Base-by-base conservation (phyloP, 768 basidiomycete genomes). In the Russula griseocarnosa region DNA sequence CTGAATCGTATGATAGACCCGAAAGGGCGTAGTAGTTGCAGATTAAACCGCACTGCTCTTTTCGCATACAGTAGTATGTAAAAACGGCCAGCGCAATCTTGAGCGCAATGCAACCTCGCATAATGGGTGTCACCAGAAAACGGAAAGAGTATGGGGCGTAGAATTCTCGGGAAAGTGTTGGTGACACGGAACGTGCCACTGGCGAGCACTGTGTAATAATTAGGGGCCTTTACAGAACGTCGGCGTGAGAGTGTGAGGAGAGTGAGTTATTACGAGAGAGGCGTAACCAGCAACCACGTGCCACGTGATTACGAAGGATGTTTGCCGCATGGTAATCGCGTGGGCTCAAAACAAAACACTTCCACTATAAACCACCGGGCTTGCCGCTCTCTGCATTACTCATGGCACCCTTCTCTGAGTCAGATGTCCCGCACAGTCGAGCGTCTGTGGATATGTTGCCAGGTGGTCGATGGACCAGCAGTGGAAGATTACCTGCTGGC, bases 371-470 rank as follows among this genome's bases (percentile, higher is more conserved):
- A 36, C 13, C 36, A 4, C 36, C 36, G 11, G 34, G 34, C 13
- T 36, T 36, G 36, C 36, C n/a, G 65, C 26, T 86, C 60, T 85
- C 76, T 2, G 81, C 81, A 53, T 86, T 83, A 46, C 86, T 78
- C 7, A 79, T 67, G 0, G 85, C 82, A 0, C 83, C 84, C 71
- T 86, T 87, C 73, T 87, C 84, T 5, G n/a, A n/a, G n/a, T n/a
- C 84, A 85, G 46, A 87, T 69, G 34, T 73, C 71, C n/a, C 79
- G 59, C 10, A 78, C 76, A 7, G 77, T 77, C 0, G 77, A 78
- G 59, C 79, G 58, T 79, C 80, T 75, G 76, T 67, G 46, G 67
- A 70, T 55, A 79, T 73, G 54, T 79, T 79, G 5, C 69, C 66
- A 1, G 79, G n/a, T n/a, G 77, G 13, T 69, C 69, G 53, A 79